Evolutionary conservation across 2,329 filamentous ascomycete genomes (phyloP).

Genomic region (Hymenoscyphus infarciens): DNA sequence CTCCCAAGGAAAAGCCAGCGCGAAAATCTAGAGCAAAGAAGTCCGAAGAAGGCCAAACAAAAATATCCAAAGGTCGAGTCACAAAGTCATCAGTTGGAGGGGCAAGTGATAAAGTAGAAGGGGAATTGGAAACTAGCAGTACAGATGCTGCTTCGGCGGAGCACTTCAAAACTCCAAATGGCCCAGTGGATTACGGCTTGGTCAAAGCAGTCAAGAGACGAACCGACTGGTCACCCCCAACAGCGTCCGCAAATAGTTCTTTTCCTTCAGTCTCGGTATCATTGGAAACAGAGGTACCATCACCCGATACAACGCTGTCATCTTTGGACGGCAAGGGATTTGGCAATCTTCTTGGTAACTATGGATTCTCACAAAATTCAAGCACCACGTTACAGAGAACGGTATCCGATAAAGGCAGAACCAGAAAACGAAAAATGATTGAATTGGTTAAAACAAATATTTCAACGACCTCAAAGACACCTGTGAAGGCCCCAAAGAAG

Average conservation of each 20-base stretch:
- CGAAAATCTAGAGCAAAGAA: conserved; percentile 33
- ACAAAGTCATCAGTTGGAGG: conserved; percentile 31
- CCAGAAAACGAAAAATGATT: conserved; percentile 55
- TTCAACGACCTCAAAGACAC: conserved; percentile 23
- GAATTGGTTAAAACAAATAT: conserved; percentile 44
- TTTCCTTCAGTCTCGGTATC: conserved; percentile 26
- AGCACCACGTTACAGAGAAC: conserved; percentile 15
- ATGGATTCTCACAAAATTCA: conserved; percentile 36
- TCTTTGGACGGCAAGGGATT: conserved; percentile 31
- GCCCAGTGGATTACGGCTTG: conserved; percentile 23
- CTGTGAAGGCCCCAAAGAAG: conserved; percentile 55
- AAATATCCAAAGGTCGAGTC: conserved; percentile 34
- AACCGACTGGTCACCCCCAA: conserved; percentile 66
- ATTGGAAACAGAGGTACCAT: conserved; percentile 1
- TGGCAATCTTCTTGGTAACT: conserved; percentile 39
- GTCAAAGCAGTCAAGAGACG: conserved; percentile 51
- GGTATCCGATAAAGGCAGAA: conserved; percentile 13
- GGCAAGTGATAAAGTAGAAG: conserved; percentile 20
- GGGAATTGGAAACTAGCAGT: neutral
- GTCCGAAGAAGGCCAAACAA: conserved; percentile 31
- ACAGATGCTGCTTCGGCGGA: neutral
- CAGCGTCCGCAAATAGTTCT: conserved; percentile 26
- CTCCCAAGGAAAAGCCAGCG: conserved; percentile 22
- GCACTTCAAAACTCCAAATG: neutral
- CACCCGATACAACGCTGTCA: conserved; percentile 13